These are phyloP conservation scores for Serendipita sp. DNA, from an alignment of 1,284 basidiomycete genomes.

Conservation along the genomic window DNA sequence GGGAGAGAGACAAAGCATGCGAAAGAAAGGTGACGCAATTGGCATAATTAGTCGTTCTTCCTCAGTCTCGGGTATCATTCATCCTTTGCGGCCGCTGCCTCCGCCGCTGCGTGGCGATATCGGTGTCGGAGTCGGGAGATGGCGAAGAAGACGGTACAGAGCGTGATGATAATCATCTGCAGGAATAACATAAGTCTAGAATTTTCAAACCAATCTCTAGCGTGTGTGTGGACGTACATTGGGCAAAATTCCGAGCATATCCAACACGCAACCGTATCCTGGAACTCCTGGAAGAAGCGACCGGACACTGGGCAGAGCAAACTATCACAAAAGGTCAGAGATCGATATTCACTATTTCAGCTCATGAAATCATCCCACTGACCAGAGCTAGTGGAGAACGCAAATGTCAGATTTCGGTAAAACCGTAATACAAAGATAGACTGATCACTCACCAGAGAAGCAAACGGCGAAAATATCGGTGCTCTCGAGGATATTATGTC, in stretches of 20 bases:
- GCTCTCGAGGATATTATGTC: not conserved
- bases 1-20: too few species aligned
- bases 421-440: too few species aligned
- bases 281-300: not conserved
- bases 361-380: not conserved
- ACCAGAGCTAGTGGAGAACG: not conserved
- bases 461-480: slow-evolving; percentile 1
- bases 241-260: not conserved
- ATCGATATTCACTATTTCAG: not conserved
- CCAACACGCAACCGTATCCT: not conserved
- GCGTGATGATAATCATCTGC: not conserved
- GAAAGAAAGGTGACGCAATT: too few species aligned
- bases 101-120: too few species aligned
- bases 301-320: not conserved
- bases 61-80: too few species aligned
- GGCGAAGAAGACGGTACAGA: not conserved
- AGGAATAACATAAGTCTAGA: not conserved
- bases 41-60: too few species aligned
- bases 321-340: not conserved
- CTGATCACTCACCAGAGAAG: not conserved
- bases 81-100: too few species aligned
- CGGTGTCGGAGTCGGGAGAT: not conserved
- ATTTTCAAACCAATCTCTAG: too few species aligned
- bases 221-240: not conserved
- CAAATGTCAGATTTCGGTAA: too few species aligned